Base-by-base conservation (phyloP, 768 basidiomycete genomes). In the Tulasnella calospora region DNA sequence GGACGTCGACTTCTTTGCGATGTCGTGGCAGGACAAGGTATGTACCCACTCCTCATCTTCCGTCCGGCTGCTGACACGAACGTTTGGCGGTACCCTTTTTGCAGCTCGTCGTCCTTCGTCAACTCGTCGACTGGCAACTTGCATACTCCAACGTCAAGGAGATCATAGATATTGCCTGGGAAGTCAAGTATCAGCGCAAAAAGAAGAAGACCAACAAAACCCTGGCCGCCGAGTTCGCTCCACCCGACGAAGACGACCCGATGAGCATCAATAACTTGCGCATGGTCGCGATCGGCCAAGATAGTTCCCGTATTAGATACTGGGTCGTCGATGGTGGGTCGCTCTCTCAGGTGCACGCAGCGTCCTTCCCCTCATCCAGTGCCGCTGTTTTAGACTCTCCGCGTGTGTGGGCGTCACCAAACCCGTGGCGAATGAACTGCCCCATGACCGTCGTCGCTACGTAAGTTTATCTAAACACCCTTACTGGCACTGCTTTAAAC, bases 301-400 rank as follows among this genome's bases (percentile, higher is more conserved):
- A 96, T 83, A 84, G 83, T 76, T 87, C 88, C 74, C 89, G 92
- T 80, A 92, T 89, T 83, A 92, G 94, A 74, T 96, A 90, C 85
- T 96, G 94, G 94, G 85, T 91, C 80, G 89, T 89, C 83, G 94
- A 95, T 89, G 92, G 94, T 95, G 87, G 88, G 94, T 93, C 87
- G 87, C 83, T 85, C 85, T 84, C 80, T 81, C 81, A 82, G 84
- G 81, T 15, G 15, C 23, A 21, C 19, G 44, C 33, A n/a, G 17
- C 36, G n/a, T 19, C 23, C 21, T 15, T 13, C 0, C n/a, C 30
- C 69, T 71, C 30, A 51, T 30, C 35, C 38, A n/a, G 17, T 38
- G 23, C 21, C 3, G 15, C 3, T 27, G n/a, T 19, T 41, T 75
- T 80, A 95, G 94, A 93, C 86, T 95, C 94, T 71, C 92, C 94